These are phyloP conservation scores for Leptographium wingfieldii DNA, from an alignment of 2,329 filamentous ascomycete species.

Conservation along the genomic window DNA sequence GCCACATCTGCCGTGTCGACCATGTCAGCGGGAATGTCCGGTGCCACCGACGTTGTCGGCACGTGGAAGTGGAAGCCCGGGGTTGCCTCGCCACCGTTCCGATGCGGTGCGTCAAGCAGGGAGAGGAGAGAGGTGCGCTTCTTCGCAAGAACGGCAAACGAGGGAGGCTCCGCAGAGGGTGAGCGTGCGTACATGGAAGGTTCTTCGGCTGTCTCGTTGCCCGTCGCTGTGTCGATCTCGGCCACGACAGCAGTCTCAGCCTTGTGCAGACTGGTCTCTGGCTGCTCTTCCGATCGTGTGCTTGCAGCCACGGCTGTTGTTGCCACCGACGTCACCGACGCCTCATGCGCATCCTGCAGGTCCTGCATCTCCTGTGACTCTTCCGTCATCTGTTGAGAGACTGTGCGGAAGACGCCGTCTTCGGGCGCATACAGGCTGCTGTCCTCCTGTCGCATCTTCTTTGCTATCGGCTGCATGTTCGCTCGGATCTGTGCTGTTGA, in stretches of 20 bases:
- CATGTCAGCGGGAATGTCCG: neutral
- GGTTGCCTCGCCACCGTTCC: conserved; percentile 20
- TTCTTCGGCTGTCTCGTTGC: neutral
- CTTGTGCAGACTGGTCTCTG: conserved; percentile 7
- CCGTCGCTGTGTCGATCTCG: conserved; percentile 16
- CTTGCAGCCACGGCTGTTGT: neutral
- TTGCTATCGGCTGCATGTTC: conserved; percentile 18
- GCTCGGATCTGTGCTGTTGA: conserved; percentile 14
- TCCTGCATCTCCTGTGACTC: conserved; percentile 16
- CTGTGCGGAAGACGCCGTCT: conserved; percentile 49
- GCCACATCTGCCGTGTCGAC: neutral
- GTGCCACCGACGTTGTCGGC: conserved; percentile 21
- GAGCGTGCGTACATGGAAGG: conserved; percentile 39
- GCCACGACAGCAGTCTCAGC: conserved; percentile 20
- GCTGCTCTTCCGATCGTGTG: neutral
- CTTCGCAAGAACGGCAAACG: conserved; percentile 40
- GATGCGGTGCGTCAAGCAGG: conserved; percentile 43
- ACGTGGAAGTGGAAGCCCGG: conserved; percentile 23
- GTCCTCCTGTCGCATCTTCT: conserved; percentile 8
- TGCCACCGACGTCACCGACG: neutral
- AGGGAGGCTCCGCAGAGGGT: conserved; percentile 48
- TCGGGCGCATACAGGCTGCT: conserved; percentile 48
- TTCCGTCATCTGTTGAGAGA: conserved; percentile 40
- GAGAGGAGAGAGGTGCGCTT: conserved; percentile 47
- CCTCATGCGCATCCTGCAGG: neutral